phyloP scores from a whole-genome alignment of 345 rosid species.

The Aurinia saxatilis region DNA sequence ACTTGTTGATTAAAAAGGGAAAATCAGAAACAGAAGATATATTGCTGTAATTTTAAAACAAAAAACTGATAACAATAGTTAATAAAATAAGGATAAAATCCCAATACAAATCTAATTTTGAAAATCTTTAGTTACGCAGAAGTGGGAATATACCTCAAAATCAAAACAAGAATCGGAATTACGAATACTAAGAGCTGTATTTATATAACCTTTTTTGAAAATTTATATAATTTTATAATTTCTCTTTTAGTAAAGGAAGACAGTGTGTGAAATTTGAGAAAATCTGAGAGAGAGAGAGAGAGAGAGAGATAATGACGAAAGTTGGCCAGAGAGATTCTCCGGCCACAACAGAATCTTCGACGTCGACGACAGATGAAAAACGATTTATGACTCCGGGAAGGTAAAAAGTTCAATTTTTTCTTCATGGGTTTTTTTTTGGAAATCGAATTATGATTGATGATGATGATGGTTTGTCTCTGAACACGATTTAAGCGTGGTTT shows the following conservation, averaged over 20 bases:
- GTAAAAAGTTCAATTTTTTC: constrained; percentile 13
- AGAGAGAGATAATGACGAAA: constrained; percentile 14
- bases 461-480: neutral
- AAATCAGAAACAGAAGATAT: no score
- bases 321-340: constrained; percentile 26
- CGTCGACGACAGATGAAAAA: neutral
- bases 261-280: neutral
- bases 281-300: constrained; percentile 2
- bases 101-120: no score
- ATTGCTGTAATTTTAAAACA: no score
- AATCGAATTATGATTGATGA: neutral
- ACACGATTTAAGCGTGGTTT: neutral
- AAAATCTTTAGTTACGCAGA: neutral
- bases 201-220: no score
- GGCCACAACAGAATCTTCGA: neutral
- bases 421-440: neutral
- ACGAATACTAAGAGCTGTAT: neutral
- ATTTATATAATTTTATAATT: no score
- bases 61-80: no score
- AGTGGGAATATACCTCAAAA: constrained; percentile 12
- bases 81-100: no score
- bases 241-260: neutral
- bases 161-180: neutral
- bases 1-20: no score
- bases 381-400: constrained; percentile 43